These are phyloP conservation scores for Epichloe brachyelytri DNA, from an alignment of 2,329 filamentous ascomycete genomes.

Conservation along the genomic window DNA sequence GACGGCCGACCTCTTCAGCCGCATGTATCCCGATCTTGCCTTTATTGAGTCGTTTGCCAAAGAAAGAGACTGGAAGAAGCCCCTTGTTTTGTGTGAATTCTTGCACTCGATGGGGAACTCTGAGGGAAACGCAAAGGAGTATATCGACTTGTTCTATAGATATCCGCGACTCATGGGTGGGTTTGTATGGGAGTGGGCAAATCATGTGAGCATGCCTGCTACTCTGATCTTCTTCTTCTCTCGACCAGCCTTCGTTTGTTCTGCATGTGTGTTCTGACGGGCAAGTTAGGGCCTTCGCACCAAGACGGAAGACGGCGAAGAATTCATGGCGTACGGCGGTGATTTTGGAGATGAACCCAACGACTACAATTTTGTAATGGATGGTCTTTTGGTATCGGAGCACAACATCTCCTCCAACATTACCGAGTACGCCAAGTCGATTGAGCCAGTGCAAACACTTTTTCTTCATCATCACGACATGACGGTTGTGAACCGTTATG, in stretches of 20 bases:
- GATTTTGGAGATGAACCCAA: conserved; percentile 50
- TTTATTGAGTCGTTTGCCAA: conserved; percentile 27
- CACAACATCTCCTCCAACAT: conserved; percentile 40
- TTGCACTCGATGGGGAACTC: conserved; percentile 60
- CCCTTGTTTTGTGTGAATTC: conserved; percentile 44
- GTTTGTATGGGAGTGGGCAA: conserved; percentile 53
- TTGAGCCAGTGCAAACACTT: conserved; percentile 43
- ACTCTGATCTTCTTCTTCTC: neutral
- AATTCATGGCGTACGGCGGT: conserved; percentile 45
- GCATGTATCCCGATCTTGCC: conserved; percentile 49
- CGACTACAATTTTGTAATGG: conserved; percentile 46
- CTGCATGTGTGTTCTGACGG: neutral
- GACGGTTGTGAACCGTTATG: conserved; percentile 39
- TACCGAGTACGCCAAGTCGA: conserved; percentile 42
- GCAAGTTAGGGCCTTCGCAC: conserved; percentile 24
- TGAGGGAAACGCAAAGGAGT: conserved; percentile 53
- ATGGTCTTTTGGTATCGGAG: conserved; percentile 33
- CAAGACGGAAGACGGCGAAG: conserved; percentile 27
- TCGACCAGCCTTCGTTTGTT: neutral
- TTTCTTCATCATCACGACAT: conserved; percentile 28
- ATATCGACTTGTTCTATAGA: conserved; percentile 50
- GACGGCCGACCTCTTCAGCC: conserved; percentile 49
- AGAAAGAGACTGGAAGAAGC: conserved; percentile 35
- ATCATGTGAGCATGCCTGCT: conserved; percentile 25
- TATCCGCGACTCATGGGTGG: conserved; percentile 43